Evolutionary conservation across 2,329 filamentous ascomycete genomes (phyloP), one percentile per base, ranked within the genome.

Genomic region (Xylaria sp.): DNA sequence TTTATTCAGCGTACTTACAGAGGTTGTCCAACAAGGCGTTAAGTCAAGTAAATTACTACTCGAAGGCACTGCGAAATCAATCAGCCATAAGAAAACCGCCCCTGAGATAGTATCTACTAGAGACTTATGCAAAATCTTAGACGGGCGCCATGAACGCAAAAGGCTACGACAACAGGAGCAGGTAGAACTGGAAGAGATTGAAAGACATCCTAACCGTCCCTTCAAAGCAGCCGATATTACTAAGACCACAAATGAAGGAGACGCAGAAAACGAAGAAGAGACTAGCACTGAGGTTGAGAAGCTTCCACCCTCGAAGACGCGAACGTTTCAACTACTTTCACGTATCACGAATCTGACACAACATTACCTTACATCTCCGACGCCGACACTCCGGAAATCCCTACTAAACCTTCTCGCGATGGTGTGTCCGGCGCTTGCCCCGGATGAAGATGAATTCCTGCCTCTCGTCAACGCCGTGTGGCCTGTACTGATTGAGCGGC

Each of bases 401-500:
- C 85, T 99, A 3, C 87, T 99, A 10, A 86, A 88, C 17, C 87
- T 98, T 5, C 86, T 98, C 13, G 82, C 86, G 29, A 93, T 89
- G 0, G 90, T 93, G 2, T 86, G 91, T 4, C 87, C 90, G 0
- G 85, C 92, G 0, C 86, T 99, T 2, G 87, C 91, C 0, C 84
- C 83, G 3, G 89, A 97, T 71, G 92, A 97, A 76, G 89, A 94
- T 68, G 88, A 89, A 0, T 97, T 97, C 76, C 81, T 99, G 1
- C 96, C 96, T 0, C 85, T 98, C 0, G 89, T 98, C 72, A 96
- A 98, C 78, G 90, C 91, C 2, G 83, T 98, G 7, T 99, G 95
- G 95, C 94, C 94, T 0, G 90, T 96, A 6, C 81, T 97, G 5
- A 81, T 90, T 1, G 83, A 85, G n/a, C 85, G 89, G 27, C 81